These are phyloP conservation scores for Candolleomyces efflorescens DNA, from an alignment of 768 basidiomycete genomes.

Conservation along the genomic window DNA sequence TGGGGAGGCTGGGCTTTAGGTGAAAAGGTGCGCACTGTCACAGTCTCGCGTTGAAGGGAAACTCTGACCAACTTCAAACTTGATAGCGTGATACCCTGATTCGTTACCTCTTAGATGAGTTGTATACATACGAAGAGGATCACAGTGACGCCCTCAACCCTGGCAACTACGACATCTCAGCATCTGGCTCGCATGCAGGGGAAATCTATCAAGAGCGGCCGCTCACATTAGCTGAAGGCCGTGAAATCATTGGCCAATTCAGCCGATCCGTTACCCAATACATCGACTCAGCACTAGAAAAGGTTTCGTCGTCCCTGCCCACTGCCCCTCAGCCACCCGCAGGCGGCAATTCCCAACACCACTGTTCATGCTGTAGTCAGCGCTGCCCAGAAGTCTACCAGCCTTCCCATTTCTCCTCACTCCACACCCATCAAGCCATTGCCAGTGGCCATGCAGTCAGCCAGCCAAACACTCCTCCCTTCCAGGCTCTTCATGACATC, in stretches of 20 bases:
- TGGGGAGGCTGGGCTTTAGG: constrained; percentile 30
- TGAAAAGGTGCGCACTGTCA: constrained; percentile 5
- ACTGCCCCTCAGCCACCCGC: not conserved
- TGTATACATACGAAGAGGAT: constrained; percentile 20
- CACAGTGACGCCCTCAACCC: constrained; percentile 17
- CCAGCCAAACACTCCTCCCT: no score
- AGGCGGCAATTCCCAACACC: no score
- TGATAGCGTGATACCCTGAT: constrained; percentile 17
- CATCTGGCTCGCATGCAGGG: not conserved
- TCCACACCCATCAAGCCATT: no score
- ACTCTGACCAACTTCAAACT: no score
- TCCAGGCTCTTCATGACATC: no score
- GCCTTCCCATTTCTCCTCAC: no score
- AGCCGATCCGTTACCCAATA: not conserved
- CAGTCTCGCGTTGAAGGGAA: not conserved
- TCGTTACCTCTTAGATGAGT: constrained; percentile 24
- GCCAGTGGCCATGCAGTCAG: no score
- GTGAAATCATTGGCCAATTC: not conserved
- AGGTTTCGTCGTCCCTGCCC: not conserved
- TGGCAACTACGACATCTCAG: not conserved
- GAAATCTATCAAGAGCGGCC: not conserved
- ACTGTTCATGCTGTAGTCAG: no score
- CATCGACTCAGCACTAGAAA: not conserved
- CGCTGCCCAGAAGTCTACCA: no score
- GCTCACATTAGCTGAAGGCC: not conserved